A percentile compares a stretch with the other conserved stretches of the same genome.
Conservation (phyloP, 495 filamentous ascomycete species). For the Lasiosphaeria miniovina region DNA sequence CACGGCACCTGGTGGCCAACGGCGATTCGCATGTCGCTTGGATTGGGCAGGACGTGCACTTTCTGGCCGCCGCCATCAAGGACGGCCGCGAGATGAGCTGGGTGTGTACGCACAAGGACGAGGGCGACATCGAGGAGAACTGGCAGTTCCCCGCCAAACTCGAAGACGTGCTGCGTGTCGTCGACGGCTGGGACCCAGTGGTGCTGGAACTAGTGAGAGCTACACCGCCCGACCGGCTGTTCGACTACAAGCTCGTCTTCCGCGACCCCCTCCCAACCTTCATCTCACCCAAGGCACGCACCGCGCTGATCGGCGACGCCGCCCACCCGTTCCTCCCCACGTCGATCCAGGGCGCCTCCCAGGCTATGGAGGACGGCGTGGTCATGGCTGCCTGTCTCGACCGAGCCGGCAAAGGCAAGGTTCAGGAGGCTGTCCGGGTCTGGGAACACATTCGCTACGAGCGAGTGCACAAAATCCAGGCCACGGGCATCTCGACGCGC, state of each 20-base stretch:
- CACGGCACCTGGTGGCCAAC: slow-evolving; percentile 52
- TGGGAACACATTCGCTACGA: slow-evolving; percentile 55
- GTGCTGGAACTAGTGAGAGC: slow-evolving; percentile 48
- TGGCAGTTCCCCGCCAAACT: slow-evolving; percentile 53
- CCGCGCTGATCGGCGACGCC: slow-evolving; percentile 59
- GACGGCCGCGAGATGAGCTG: slow-evolving; percentile 55
- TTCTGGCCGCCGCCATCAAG: slow-evolving; percentile 52
- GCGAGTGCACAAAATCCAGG: slow-evolving; percentile 53
- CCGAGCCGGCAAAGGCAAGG: slow-evolving; percentile 38
- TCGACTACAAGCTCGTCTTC: slow-evolving; percentile 65
- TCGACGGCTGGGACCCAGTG: slow-evolving; percentile 58
- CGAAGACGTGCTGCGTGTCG: slow-evolving; percentile 45
- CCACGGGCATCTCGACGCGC: slow-evolving; percentile 51
- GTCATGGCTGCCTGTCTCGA: slow-evolving; percentile 56
- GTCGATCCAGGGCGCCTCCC: slow-evolving; percentile 59
- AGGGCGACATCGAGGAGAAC: slow-evolving; percentile 51
- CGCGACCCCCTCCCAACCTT: slow-evolving; percentile 61
- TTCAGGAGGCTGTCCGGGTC: slow-evolving; percentile 45
- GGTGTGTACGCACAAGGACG: slow-evolving; percentile 59
- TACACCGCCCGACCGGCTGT: slow-evolving; percentile 45
- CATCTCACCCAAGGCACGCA: slow-evolving; percentile 51
- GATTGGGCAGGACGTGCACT: slow-evolving; percentile 51
- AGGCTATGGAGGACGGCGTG: slow-evolving; percentile 65
- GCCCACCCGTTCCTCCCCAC: slow-evolving; percentile 67
- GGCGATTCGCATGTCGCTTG: slow-evolving; percentile 49